Conservation (phyloP, 2,329 filamentous ascomycete species). For the Diplocarpon mali region DNA sequence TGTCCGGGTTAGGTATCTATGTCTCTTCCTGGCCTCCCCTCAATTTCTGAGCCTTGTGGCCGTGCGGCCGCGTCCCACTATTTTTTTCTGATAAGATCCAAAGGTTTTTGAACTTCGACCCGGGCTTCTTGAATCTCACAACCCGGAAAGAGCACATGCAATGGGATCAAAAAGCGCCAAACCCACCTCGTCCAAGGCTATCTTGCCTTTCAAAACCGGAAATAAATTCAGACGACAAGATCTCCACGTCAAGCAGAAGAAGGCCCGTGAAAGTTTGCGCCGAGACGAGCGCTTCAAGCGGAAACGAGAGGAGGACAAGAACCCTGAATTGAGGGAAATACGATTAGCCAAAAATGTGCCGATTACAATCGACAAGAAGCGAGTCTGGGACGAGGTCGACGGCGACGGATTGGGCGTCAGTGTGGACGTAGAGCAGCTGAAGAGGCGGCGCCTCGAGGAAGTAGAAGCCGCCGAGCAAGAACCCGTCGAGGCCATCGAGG, state of each 20-base stretch:
- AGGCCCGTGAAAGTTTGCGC: conserved; percentile 59
- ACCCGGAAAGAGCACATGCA: conserved; percentile 15
- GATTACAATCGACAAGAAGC: conserved; percentile 72
- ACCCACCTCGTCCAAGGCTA: conserved; percentile 32
- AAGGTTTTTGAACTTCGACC: not conserved
- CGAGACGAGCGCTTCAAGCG: conserved; percentile 67
- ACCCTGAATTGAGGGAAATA: conserved; percentile 63
- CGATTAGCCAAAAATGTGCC: conserved; percentile 71
- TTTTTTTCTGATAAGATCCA: not conserved
- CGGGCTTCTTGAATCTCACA: conserved; percentile 1
- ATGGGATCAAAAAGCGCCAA: conserved; percentile 40
- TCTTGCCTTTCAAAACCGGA: conserved; percentile 42
- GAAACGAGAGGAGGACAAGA: conserved; percentile 75
- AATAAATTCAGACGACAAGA: conserved; percentile 76
- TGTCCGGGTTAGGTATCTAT: not conserved
- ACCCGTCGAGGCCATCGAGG: conserved; percentile 31
- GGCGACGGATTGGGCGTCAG: conserved; percentile 42
- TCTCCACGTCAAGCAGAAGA: conserved; percentile 72
- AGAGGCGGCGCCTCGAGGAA: conserved; percentile 42
- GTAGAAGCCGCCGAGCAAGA: conserved; percentile 37
- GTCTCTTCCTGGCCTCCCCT: conserved; percentile 8
- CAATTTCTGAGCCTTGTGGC: conserved; percentile 6
- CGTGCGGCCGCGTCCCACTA: conserved; percentile 5
- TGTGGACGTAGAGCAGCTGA: conserved; percentile 49
- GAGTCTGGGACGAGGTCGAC: conserved; percentile 76